phyloP scores from a whole-genome alignment of 208 protist species.

The Blastocrithidia nonstop region DNA sequence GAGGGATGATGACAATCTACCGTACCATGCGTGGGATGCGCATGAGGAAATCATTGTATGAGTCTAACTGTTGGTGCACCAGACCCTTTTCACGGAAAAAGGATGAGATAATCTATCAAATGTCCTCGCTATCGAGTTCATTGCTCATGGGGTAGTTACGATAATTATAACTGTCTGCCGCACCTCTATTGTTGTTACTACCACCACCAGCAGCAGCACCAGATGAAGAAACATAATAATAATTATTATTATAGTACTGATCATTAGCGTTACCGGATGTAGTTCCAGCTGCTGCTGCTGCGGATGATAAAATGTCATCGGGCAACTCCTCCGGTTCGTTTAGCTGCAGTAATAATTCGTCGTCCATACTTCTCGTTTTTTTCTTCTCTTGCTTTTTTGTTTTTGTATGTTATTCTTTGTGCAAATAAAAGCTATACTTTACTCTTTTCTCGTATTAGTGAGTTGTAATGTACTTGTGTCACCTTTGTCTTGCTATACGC shows the following conservation, averaged over 20 bases:
- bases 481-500: too few species aligned
- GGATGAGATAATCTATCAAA: constrained; percentile 94
- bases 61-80: constrained; percentile 98
- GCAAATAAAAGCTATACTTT: too few species aligned
- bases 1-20: constrained; percentile 43
- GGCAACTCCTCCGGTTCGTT: constrained; percentile 33
- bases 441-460: too few species aligned
- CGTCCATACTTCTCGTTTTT: constrained; percentile 29
- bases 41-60: constrained; percentile 96
- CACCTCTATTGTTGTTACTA: too few species aligned
- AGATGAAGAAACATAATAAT: too few species aligned
- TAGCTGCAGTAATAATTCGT: constrained; percentile 60
- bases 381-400: constrained; percentile 4
- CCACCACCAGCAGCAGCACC: not conserved
- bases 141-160: constrained; percentile 10
- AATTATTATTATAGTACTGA: too few species aligned
- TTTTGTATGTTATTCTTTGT: not conserved
- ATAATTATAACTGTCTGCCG: too few species aligned
- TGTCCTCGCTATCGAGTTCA: constrained; percentile 86
- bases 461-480: too few species aligned
- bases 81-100: constrained; percentile 97
- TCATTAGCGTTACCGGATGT: not conserved
- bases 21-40: constrained; percentile 72
- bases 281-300: not conserved
- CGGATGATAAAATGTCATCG: constrained; percentile 14